These are phyloP conservation scores for Aspergillus flavus DNA, from an alignment of 2,329 filamentous ascomycete genomes.

Conservation along the genomic window DNA sequence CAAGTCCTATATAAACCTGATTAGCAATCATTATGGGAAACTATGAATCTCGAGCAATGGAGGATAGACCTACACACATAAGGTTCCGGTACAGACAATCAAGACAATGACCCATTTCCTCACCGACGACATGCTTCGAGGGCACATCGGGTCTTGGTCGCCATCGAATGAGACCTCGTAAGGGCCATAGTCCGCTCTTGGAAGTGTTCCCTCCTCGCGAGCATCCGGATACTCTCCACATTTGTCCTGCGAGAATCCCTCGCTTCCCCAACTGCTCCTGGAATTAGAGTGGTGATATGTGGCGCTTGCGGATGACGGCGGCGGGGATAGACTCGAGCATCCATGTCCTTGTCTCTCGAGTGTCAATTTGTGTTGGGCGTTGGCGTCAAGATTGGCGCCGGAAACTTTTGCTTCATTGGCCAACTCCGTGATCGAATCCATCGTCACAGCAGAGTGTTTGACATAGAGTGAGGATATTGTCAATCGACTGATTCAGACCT, in stretches of 20 bases:
- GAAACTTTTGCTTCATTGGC: not conserved
- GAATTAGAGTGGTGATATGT: not conserved
- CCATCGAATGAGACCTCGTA: not conserved
- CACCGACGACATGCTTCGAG: not conserved
- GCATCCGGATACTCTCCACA: not conserved
- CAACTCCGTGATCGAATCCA: not conserved
- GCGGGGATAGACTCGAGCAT: not conserved
- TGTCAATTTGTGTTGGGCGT: not conserved
- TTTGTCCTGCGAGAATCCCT: not conserved
- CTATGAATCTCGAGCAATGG: not conserved
- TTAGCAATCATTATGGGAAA: not conserved
- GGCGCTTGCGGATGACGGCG: not conserved
- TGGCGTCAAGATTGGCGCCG: too few relatives aligned
- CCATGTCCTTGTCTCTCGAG: not conserved
- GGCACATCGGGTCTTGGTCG: not conserved
- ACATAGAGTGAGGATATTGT: not conserved
- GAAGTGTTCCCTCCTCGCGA: not conserved
- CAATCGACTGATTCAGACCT: not conserved
- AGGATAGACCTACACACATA: not conserved
- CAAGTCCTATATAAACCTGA: not conserved
- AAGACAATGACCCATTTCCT: not conserved
- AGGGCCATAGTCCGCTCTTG: too few relatives aligned
- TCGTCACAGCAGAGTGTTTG: not conserved
- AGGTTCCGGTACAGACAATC: not conserved
- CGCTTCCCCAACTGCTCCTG: not conserved